Base-by-base conservation (phyloP, 768 basidiomycete genomes). In the Coprinellus aureogranulatus region DNA sequence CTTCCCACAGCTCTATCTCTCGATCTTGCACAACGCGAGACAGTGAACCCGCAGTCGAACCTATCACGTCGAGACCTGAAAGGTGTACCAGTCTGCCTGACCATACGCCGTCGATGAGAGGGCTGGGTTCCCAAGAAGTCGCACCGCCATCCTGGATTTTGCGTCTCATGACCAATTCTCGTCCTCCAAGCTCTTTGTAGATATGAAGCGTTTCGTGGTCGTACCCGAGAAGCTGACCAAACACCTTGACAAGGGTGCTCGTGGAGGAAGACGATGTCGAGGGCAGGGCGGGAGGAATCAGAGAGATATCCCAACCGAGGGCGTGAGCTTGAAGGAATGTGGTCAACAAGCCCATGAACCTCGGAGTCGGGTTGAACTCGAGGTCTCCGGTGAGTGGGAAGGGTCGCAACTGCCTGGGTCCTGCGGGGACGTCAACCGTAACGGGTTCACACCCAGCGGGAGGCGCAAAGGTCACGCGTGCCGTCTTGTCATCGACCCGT, bases 171-270 rank as follows among this genome's bases (percentile, higher is more conserved):
- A 86, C 65, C 22, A 88, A 65, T 70, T 87, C 86, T 18, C 86
- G 68, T 9, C 86, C 86, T 6, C 86, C 85, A 6, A 87, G 69
- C 59, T 87, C 86, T 67, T 87, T 88, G 66, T 86, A 88, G 74
- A 87, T 73, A 58, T 87, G 84, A 10, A 86, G 66, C 2, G 78
- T 79, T 59, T 87, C 85, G 0, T 74, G 65, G 12, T 84, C 81
- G 64, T 87, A 88, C 0, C 86, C 86, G 0, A 88, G 72, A 8
- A 86, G 59, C 55, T 80, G 75, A 2, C 78, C 78, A 60, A 88
- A 86, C 1, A 78, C 73, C 55, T 67, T 72, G 20, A 87, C 78
- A 26, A 87, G 77, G 4, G 81, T 80, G 1, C 81, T 80, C 2
- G 81, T 85, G 44, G 83, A 87, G 18, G 78, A 77, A n/a, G 83